Base-by-base conservation (phyloP, 306 rosid species). In the Cucurbita maxima region DNA sequence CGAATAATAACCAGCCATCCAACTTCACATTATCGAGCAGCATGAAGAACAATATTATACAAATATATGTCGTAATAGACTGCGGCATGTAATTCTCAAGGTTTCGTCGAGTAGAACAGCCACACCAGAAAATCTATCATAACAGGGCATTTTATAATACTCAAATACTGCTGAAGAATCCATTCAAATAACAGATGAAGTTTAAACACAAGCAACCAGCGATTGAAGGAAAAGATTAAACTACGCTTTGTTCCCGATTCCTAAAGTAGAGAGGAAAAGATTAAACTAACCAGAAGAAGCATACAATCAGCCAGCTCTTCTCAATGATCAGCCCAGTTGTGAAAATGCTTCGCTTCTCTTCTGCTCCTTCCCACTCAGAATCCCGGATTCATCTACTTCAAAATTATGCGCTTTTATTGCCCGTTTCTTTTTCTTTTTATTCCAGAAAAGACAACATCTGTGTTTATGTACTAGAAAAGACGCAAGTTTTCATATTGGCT, bases 271-370 rank as follows among this genome's bases (percentile, higher is more conserved):
- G 76, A 57, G 9, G 9, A 41, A 19, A 38, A 8, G 19, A 55
- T 18, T 18, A 40, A 13, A 72, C 76, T 72, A 18, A 54, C 76
- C 76, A 72, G 14, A 55, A 38, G 63, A 72, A 25, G 37, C 25
- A 38, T 19, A 15, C 53, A 55, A 72, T 40, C 53, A 38, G 53
- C 52, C 52, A 45, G 66, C 38, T 37, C 76, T 40, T 72, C 52
- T 19, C 10, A 68, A 69, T 60, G 71, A 72, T 30, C 45, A 79
- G 76, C 83, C 83, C 30, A 36, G 53, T 58, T 15, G 77, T 50
- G 51, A 8, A 30, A 70, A 52, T 52, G 56, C 20, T 55, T 48
- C 44, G 9, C 44, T 25, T 22, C 44, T 48, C 44, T 25, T 22
- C 44, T 48, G 57, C 57, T 69, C 40, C 73, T 25, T 70, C 51